phyloP scores from a whole-genome alignment of 495 filamentous ascomycete species.

The Extremus antarcticus region DNA sequence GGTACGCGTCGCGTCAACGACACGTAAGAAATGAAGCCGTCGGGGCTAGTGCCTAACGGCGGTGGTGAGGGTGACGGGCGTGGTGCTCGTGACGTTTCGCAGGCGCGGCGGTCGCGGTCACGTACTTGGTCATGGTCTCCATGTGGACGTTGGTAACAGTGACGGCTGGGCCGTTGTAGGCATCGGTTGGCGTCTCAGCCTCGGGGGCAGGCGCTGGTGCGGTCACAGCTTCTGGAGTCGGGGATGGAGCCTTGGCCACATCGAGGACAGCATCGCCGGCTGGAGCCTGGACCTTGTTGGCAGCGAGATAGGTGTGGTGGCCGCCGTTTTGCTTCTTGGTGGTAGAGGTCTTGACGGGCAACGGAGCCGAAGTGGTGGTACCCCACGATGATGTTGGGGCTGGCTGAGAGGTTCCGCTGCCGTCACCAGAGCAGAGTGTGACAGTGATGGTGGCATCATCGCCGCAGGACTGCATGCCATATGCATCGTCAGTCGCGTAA shows the following conservation, averaged over 20 bases:
- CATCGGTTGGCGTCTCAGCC: constrained; percentile 5
- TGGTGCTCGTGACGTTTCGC: constrained; percentile 10
- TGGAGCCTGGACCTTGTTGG: neutral
- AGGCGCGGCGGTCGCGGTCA: constrained; percentile 1
- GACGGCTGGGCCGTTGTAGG: neutral
- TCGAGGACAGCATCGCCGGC: neutral
- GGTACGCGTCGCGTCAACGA: neutral
- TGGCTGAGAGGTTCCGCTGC: neutral
- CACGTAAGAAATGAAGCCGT: neutral
- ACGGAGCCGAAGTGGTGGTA: neutral
- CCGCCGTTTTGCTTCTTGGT: neutral
- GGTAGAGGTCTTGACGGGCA: neutral
- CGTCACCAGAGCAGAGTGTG: constrained; percentile 19
- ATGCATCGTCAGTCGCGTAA: constrained; percentile 24
- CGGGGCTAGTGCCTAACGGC: constrained; percentile 2
- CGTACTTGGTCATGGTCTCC: neutral
- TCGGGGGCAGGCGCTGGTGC: neutral
- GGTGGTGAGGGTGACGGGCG: constrained; percentile 3
- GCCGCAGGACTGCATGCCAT: constrained; percentile 23
- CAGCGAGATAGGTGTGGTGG: neutral
- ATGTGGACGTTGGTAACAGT: neutral
- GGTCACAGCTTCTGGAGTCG: neutral
- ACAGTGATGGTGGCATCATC: constrained; percentile 21
- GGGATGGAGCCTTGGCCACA: neutral
- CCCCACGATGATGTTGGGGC: neutral